Conservation (phyloP, 139 green algal genomes). For the Trebouxia sp. region DNA sequence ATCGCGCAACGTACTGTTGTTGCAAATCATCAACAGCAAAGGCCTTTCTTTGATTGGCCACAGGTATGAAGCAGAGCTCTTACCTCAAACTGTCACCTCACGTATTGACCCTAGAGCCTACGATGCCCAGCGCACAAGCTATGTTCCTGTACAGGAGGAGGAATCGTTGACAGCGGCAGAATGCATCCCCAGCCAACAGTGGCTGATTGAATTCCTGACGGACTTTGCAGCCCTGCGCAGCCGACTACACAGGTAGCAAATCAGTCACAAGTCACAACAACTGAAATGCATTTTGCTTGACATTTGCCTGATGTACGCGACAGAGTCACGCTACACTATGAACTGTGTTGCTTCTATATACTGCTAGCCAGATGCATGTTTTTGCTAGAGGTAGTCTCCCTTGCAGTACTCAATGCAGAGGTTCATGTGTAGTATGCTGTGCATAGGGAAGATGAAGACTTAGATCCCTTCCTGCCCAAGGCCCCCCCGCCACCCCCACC, state of each 20-base stretch:
- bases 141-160: neutral
- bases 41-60: neutral
- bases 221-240: conserved; percentile 39
- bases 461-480: neutral
- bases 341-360: too few relatives aligned
- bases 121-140: conserved; percentile 24
- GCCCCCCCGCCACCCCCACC: neutral
- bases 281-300: too few relatives aligned
- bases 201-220: conserved; percentile 40
- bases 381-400: too few relatives aligned
- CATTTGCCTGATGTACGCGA: too few relatives aligned
- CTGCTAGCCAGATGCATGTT: too few relatives aligned
- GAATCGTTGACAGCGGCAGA: neutral
- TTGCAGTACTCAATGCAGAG: too few relatives aligned
- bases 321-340: too few relatives aligned
- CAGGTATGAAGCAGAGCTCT: conserved; percentile 47
- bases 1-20: too few relatives aligned
- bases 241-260: conserved; percentile 34
- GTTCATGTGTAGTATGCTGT: neutral
- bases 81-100: conserved; percentile 44
- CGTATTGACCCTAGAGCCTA: conserved; percentile 4
- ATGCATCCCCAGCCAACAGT: conserved; percentile 11
- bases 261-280: too few relatives aligned
- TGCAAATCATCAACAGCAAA: neutral
- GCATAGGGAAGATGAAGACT: conserved; percentile 5